A percentile compares a stretch with the other conserved stretches of the same genome.
These are phyloP conservation scores for Neophaeococcomyces mojaviensis DNA, from an alignment of 2,329 filamentous ascomycete genomes.

Conservation along the genomic window DNA sequence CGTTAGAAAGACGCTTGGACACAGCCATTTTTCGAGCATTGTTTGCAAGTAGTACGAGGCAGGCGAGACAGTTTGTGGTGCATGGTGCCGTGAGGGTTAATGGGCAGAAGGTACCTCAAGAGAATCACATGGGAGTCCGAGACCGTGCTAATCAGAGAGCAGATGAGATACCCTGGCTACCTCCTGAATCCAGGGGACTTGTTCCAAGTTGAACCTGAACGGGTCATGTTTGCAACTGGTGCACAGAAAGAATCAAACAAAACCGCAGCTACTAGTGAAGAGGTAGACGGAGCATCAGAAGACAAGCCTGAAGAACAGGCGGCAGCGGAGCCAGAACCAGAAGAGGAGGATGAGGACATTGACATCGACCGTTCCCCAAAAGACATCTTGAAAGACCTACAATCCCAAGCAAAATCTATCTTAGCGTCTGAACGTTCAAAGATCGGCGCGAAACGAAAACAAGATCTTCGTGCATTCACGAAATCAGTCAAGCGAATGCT, in stretches of 20 bases:
- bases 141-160: slow-evolving; percentile 12
- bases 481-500: slow-evolving; percentile 58
- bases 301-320: slow-evolving; percentile 10
- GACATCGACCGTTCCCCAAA: slow-evolving; percentile 36
- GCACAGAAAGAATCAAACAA: slow-evolving; percentile 47
- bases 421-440: slow-evolving; percentile 46
- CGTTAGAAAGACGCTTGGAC: slow-evolving; percentile 82
- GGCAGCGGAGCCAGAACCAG: slow-evolving; percentile 16
- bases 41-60: slow-evolving; percentile 86
- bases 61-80: slow-evolving; percentile 88
- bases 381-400: slow-evolving; percentile 47
- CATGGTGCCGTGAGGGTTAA: slow-evolving; percentile 94
- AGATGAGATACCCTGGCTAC: slow-evolving; percentile 92
- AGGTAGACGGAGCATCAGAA: slow-evolving; percentile 22
- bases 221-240: slow-evolving; percentile 82
- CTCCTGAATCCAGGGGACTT: slow-evolving; percentile 94
- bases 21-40: slow-evolving; percentile 89
- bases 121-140: no score
- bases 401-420: slow-evolving; percentile 53
- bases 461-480: slow-evolving; percentile 65
- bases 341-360: slow-evolving; percentile 28
- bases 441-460: slow-evolving; percentile 65
- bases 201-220: slow-evolving; percentile 89
- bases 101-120: slow-evolving; percentile 90
- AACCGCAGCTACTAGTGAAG: slow-evolving; percentile 24